Evolutionary conservation across 1,139 yeast species (phyloP), one percentile per base, ranked within the genome.

Genomic region (Geotrichum reessii): DNA sequence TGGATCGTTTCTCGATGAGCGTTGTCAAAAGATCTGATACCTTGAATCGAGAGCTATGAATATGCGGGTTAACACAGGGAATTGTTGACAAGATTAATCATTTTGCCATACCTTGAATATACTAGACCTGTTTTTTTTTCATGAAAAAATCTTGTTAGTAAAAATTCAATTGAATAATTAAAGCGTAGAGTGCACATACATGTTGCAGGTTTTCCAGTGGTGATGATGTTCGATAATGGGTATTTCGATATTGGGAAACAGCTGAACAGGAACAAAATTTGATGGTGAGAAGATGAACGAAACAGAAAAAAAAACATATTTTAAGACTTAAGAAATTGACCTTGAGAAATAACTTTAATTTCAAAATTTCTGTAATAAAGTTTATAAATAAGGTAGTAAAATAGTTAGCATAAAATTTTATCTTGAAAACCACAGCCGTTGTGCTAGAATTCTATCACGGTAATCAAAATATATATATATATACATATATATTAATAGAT

Each of bases 11-110:
- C 97, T 31, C 89, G 80, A 53, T 84, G 82, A 63, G 85, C 85
- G 19, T 90, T 86, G 64, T 88, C 95, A 69, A 93, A 95, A 0
- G 98, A 91, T 52, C 99, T 77, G 5, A 95, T 83, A 40, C 99
- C 99, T 61, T 86, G 87, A 37, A 95, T 86, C 1, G 96, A 86
- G 37, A 95, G 84, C 75, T 90, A 44, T 11, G 47, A 50, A 25
- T 49, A 44, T 9, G 21, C 21, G 44, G 17, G 44, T 37, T 37
- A 37, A 19, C 21, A 9, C 21, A n/a, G 44, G 3, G 47, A 17
- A 31, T 14, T 14, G 25, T 5, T 4, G 25, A 12, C 31, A 17
- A 12, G 9, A 40, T 24, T 6, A 4, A 40, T n/a, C 27, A 3
- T 14, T 14, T 8, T 9, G 22, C 52, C 63, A 17, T 61, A 69